A percentile compares a stretch with the other conserved stretches of the same genome.
Conservation (phyloP, 148 eudicot species). For the Cornus florida region DNA sequence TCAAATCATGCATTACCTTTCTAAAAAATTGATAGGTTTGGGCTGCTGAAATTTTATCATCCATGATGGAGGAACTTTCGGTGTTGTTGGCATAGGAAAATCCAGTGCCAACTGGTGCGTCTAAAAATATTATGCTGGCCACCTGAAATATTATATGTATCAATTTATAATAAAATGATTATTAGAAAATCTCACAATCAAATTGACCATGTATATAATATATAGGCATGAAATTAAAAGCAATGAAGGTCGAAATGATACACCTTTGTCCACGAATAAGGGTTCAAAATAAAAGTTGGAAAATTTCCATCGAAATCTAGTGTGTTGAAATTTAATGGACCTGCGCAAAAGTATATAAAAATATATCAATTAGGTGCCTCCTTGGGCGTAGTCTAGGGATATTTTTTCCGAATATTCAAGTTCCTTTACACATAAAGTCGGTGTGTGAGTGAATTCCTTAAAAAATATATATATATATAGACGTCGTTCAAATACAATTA, state of each 20-base stretch:
- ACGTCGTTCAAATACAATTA: too few relatives aligned
- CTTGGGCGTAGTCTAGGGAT: too few relatives aligned
- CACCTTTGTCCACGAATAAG: constrained; percentile 21
- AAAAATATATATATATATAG: too few relatives aligned
- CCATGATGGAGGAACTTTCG: background rate
- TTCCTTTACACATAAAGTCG: too few relatives aligned
- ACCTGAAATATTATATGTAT: background rate
- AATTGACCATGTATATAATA: too few relatives aligned
- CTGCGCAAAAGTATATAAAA: background rate
- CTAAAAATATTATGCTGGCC: constrained; percentile 16
- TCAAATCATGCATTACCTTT: background rate
- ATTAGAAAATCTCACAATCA: too few relatives aligned
- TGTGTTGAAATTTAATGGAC: constrained; percentile 8
- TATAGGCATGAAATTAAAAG: too few relatives aligned
- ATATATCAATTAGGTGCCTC: too few relatives aligned
- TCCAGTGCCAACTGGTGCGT: constrained; percentile 16
- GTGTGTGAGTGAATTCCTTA: too few relatives aligned
- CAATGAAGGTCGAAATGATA: too few relatives aligned
- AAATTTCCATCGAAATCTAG: background rate
- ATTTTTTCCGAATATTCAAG: too few relatives aligned
- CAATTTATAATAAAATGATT: too few relatives aligned
- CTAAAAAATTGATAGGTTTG: background rate
- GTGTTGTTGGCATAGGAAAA: constrained; percentile 11
- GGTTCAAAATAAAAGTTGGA: constrained; percentile 12
- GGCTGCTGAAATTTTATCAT: constrained; percentile 1